Base-by-base conservation (phyloP, 345 rosid species). In the Boechera divaricarpa region DNA sequence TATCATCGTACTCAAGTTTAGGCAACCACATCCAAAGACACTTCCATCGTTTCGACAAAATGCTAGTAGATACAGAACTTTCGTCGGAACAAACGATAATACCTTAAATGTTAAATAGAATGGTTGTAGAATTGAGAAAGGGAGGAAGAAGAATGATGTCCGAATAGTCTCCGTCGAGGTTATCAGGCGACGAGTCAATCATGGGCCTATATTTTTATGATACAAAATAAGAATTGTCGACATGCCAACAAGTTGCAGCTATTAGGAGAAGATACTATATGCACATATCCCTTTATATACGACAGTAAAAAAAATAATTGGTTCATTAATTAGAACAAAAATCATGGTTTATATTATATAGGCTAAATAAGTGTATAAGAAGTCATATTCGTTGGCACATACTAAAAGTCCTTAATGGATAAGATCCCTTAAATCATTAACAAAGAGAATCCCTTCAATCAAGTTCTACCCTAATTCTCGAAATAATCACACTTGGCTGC, bases 341-440 rank as follows among this genome's bases (percentile, higher is more conserved):
- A 36, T 33, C 42, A 16, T 16, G 24, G 26, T 33, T 58, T 58
- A 33, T 58, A 21, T 11, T 38, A 16, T 8, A 58, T 10, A 18
- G 10, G 16, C 11, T 24, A 54, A 12, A 11, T 61, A 5, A 61
- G 2, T 41, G 51, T 41, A 12, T 12, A 7, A 11, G 29, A 51
- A 21, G 45, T 32, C 60, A 54, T 13, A 53, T 26, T 53, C 36
- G 72, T 15, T 38, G 62, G 49, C 62, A 38, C 10, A 39, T 36
- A 8, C 9, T 38, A 38, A 38, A 38, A 2, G 24, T 54, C 24
- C 24, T 53, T 68, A n/a, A 38, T 38, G 63, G 63, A 52, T 39
- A 39, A 69, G 64, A 56, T 69, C 11, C 42, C 26, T 16, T 69
- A 11, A 32, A 67, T 38, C 8, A 52, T 36, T 69, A 5, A 54